Conservation (phyloP, 495 filamentous ascomycete species). For the Haplographium delicatum region DNA sequence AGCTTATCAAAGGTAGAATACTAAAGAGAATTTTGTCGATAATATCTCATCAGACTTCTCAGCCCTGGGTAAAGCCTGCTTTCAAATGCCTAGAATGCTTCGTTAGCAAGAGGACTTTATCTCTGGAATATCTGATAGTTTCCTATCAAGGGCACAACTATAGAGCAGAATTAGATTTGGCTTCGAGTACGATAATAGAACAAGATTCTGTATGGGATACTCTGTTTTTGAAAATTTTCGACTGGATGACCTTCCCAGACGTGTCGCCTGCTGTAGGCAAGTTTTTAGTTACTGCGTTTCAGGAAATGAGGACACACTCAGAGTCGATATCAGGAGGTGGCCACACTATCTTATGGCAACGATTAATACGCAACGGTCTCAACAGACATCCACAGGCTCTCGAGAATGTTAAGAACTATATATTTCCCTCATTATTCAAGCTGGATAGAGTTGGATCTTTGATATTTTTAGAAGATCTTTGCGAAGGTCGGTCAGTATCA, state of each 20-base stretch:
- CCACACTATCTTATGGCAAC: constrained; percentile 34
- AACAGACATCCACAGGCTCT: constrained; percentile 47
- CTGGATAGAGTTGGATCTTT: constrained; percentile 47
- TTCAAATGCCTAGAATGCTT: constrained; percentile 57
- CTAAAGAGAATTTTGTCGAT: constrained; percentile 41
- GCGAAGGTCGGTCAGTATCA: constrained; percentile 36
- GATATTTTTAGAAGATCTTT: constrained; percentile 46
- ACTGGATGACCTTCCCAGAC: constrained; percentile 58
- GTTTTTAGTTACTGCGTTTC: constrained; percentile 55
- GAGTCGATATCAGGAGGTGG: constrained; percentile 30
- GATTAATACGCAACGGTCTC: constrained; percentile 42
- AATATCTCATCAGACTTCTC: constrained; percentile 44
- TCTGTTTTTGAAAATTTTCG: constrained; percentile 45
- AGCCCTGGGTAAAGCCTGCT: constrained; percentile 54
- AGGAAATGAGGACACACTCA: constrained; percentile 35
- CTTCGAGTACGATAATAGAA: not conserved
- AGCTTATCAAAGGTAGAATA: constrained; percentile 32
- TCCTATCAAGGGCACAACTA: constrained; percentile 26
- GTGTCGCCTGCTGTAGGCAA: constrained; percentile 61
- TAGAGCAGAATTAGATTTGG: not conserved
- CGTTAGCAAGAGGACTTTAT: constrained; percentile 46
- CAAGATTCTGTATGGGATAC: constrained; percentile 30
- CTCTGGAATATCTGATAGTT: constrained; percentile 32
- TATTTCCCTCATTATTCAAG: constrained; percentile 69
- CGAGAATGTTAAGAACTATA: constrained; percentile 63